phyloP scores from a whole-genome alignment of 1,139 yeast species.

The Hyphopichia pseudoburtonii region DNA sequence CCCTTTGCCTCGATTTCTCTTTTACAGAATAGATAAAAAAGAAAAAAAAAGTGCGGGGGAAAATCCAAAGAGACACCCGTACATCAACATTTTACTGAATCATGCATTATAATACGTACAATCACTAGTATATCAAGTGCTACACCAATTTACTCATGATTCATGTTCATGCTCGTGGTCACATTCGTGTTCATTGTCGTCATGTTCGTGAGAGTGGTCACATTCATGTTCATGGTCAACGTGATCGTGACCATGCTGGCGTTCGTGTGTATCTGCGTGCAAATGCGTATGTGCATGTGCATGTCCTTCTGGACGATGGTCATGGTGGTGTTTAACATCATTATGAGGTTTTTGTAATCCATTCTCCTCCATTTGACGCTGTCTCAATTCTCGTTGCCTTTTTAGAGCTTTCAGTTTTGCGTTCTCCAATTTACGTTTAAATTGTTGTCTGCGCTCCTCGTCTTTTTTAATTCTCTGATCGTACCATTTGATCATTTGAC shows the following conservation, averaged over 20 bases:
- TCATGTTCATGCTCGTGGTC: too few relatives aligned
- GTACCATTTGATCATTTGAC: slow-evolving; percentile 27
- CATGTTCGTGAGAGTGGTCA: neutral
- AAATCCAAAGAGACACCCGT: too few relatives aligned
- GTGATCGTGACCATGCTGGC: slow-evolving; percentile 7
- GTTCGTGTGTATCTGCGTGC: slow-evolving; percentile 5
- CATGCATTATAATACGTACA: too few relatives aligned
- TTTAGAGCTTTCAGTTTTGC: slow-evolving; percentile 38
- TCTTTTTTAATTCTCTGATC: slow-evolving; percentile 32
- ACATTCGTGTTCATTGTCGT: neutral
- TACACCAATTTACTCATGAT: neutral
- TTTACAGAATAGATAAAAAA: too few relatives aligned
- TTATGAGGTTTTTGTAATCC: neutral
- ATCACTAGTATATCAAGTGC: too few relatives aligned
- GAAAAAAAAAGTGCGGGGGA: too few relatives aligned
- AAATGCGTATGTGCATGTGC: slow-evolving; percentile 1
- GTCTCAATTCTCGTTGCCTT: slow-evolving; percentile 21
- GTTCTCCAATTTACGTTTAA: slow-evolving; percentile 35
- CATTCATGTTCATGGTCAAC: neutral
- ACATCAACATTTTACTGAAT: too few relatives aligned
- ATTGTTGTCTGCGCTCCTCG: slow-evolving; percentile 32
- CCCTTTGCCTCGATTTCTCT: too few relatives aligned
- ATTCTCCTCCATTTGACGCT: slow-evolving; percentile 2
- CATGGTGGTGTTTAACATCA: too few relatives aligned
- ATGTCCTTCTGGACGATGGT: neutral